A percentile compares a stretch with the other conserved stretches of the same genome.
Evolutionary conservation across 163 green algal genomes (phyloP).

Genomic region (Chlamydomonas reinhardtii): DNA sequence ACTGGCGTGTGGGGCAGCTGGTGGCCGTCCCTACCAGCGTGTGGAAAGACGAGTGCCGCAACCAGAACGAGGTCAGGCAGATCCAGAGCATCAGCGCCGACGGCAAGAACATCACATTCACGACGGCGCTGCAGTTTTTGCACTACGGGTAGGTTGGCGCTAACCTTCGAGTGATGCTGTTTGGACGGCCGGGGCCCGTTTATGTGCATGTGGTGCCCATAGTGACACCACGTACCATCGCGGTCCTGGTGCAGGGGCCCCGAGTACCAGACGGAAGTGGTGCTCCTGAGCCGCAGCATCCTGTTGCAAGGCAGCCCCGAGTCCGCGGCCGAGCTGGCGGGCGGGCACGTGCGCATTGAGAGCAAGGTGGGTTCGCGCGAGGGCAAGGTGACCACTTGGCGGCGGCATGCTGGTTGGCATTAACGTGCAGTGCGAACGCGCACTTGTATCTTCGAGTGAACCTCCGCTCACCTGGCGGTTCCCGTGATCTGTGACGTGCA

Average conservation of each 20-base stretch:
- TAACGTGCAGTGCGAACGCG: too few species aligned
- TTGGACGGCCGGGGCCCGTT: too few species aligned
- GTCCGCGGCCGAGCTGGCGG: constrained; percentile 1
- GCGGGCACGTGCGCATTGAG: constrained; percentile 55
- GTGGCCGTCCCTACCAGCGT: constrained; percentile 61
- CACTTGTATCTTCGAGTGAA: too few species aligned
- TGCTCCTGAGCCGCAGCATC: constrained; percentile 64
- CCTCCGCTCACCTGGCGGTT: too few species aligned
- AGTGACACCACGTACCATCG: too few species aligned
- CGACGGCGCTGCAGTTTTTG: neutral
- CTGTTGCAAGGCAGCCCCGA: constrained; percentile 43
- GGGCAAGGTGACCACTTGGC: neutral
- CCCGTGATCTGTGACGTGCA: too few species aligned
- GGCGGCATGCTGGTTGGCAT: too few species aligned
- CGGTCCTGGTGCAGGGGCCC: too few species aligned
- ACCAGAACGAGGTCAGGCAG: constrained; percentile 30
- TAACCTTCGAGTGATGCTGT: too few species aligned
- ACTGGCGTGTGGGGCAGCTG: constrained; percentile 64
- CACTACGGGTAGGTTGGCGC: neutral
- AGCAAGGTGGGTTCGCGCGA: constrained; percentile 13
- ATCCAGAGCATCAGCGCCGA: neutral
- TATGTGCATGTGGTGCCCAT: too few species aligned
- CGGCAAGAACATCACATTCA: neutral
- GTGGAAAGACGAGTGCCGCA: constrained; percentile 63
- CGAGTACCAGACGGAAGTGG: constrained; percentile 66